Evolutionary conservation across 2,329 filamentous ascomycete species (phyloP).

Genomic region (Rhexocercosporidium sp.): DNA sequence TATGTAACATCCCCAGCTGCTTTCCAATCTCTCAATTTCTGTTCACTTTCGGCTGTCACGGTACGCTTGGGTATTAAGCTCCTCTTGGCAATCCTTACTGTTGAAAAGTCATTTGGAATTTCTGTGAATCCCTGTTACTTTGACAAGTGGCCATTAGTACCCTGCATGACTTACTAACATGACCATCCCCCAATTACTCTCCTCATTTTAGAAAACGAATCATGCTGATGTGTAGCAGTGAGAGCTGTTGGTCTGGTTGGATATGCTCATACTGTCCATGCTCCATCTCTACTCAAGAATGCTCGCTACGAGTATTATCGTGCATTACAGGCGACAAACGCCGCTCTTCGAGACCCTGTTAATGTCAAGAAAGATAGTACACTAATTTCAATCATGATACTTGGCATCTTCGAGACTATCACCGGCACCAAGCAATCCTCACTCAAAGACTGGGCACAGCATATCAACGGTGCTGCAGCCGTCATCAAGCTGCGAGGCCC

Average conservation of each 20-base stretch:
- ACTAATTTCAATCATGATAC: conserved; percentile 58
- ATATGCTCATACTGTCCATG: conserved; percentile 48
- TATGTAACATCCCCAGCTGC: not conserved
- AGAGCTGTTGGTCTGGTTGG: conserved; percentile 60
- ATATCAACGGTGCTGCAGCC: conserved; percentile 57
- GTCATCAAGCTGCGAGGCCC: conserved; percentile 56
- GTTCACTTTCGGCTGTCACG: too few relatives aligned
- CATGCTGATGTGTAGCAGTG: conserved; percentile 37
- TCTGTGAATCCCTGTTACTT: too few relatives aligned
- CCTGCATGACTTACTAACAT: too few relatives aligned
- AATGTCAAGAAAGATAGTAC: conserved; percentile 58
- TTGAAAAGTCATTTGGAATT: too few relatives aligned
- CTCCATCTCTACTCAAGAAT: conserved; percentile 49
- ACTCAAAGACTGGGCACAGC: conserved; percentile 57
- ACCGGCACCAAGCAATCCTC: conserved; percentile 53
- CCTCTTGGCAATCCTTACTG: not conserved
- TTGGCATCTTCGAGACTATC: conserved; percentile 60
- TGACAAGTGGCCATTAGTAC: too few relatives aligned
- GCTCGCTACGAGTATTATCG: conserved; percentile 57
- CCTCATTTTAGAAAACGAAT: not conserved
- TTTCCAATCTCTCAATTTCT: not conserved
- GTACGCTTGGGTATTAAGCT: too few relatives aligned
- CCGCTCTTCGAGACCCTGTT: conserved; percentile 51
- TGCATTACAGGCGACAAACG: conserved; percentile 56
- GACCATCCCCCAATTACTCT: too few relatives aligned